These are phyloP conservation scores for Calonectria ilicicola DNA, from an alignment of 2,329 filamentous ascomycete species.

Conservation along the genomic window DNA sequence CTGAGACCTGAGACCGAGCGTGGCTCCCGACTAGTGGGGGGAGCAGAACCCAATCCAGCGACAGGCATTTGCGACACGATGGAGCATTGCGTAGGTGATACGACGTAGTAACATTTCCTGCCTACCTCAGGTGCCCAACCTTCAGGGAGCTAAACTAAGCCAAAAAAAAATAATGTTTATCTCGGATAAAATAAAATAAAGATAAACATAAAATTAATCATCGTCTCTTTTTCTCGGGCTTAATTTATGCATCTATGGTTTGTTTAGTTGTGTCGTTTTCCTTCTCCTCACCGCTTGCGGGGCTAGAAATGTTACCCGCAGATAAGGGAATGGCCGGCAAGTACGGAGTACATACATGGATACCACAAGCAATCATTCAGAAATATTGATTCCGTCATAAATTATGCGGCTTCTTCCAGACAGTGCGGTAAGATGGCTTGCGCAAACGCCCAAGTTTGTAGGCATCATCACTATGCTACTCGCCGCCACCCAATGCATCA, in stretches of 20 bases:
- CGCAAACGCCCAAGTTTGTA: neutral
- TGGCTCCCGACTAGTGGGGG: neutral
- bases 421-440: neutral
- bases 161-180: neutral
- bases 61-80: neutral
- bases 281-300: neutral
- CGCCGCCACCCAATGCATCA: neutral
- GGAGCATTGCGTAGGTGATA: neutral
- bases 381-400: neutral
- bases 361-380: neutral
- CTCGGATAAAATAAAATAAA: neutral
- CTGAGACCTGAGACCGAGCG: neutral
- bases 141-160: too few species aligned
- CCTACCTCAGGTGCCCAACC: neutral
- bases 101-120: neutral
- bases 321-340: neutral
- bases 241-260: neutral
- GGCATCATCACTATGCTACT: neutral
- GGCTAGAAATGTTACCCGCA: neutral
- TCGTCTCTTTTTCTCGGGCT: neutral
- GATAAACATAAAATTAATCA: neutral
- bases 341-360: too few species aligned
- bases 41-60: neutral
- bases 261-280: neutral
- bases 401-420: neutral